These are phyloP conservation scores for Liriodendron chinense DNA, from an alignment of 164 flowering plant genomes.

Conservation along the genomic window DNA sequence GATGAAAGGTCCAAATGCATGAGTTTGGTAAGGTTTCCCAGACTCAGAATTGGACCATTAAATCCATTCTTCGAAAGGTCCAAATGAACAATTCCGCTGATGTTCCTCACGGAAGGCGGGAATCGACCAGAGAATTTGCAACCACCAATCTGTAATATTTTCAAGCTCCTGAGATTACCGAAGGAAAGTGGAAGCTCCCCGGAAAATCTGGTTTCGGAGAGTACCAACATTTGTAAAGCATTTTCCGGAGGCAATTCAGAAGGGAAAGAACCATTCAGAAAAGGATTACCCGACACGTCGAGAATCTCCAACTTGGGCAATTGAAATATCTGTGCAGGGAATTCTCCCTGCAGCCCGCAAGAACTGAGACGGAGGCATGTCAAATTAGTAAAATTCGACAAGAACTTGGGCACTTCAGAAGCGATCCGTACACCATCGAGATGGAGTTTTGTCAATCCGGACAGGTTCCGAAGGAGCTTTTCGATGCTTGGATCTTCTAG, in stretches of 20 bases:
- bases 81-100: constrained; percentile 7
- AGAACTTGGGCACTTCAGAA: neutral
- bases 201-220: constrained; percentile 27
- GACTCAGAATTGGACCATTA: too few species aligned
- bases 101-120: constrained; percentile 27
- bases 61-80: too few species aligned
- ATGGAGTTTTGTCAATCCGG: constrained; percentile 25
- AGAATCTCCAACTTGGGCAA: constrained; percentile 31
- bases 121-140: constrained; percentile 35
- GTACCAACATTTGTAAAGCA: constrained; percentile 20
- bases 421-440: constrained; percentile 8
- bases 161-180: constrained; percentile 27
- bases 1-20: neutral
- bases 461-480: constrained; percentile 14
- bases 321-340: neutral
- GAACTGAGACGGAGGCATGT: neutral
- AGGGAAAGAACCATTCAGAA: constrained; percentile 14
- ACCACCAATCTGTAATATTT: constrained; percentile 21
- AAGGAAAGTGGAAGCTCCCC: constrained; percentile 44
- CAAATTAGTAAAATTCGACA: neutral
- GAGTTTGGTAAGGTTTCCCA: too few species aligned
- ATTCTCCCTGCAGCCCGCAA: neutral
- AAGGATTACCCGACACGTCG: constrained; percentile 27
- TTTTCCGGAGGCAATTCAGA: constrained; percentile 22
- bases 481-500: neutral